phyloP scores from a whole-genome alignment of 1,284 basidiomycete genomes.

The Tilletia indica region DNA sequence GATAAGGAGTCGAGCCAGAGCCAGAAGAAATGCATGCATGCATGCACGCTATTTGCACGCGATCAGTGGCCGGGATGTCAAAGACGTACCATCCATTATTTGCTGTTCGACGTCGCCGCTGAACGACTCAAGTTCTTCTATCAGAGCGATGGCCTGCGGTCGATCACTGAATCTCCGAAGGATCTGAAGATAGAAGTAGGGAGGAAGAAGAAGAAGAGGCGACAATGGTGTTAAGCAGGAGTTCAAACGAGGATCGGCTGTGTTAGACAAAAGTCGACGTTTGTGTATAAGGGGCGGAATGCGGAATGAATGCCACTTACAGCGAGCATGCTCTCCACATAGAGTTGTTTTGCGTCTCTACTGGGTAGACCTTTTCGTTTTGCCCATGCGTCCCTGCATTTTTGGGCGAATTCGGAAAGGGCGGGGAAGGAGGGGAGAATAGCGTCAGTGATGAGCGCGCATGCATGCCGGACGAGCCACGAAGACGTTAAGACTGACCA shows the following conservation, averaged over 20 bases:
- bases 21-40: no score
- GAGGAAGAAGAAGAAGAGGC: not conserved
- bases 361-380: slow-evolving; percentile 78
- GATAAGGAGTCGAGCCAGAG: no score
- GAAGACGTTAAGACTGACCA: slow-evolving; percentile 64
- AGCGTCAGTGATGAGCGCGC: not conserved
- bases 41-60: no score
- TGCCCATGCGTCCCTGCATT: slow-evolving; percentile 83
- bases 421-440: not conserved
- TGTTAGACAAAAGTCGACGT: no score
- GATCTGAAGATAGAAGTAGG: slow-evolving; percentile 61
- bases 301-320: not conserved
- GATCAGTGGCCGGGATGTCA: no score
- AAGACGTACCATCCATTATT: slow-evolving; percentile 65
- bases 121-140: slow-evolving; percentile 79
- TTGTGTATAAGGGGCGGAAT: not conserved
- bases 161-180: slow-evolving; percentile 78
- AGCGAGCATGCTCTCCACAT: slow-evolving; percentile 79
- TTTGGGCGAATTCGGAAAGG: not conserved
- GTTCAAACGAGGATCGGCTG: not conserved
- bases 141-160: slow-evolving; percentile 71
- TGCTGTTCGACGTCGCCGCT: slow-evolving; percentile 69
- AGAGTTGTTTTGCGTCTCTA: slow-evolving; percentile 81
- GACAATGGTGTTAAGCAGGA: not conserved
- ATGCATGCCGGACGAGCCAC: slow-evolving; percentile 14